Percentiles rank a stretch among this genome's conserved stretches.
Evolutionary conservation across 208 protist species (phyloP).

Genomic region (Leptomonas seymouri): DNA sequence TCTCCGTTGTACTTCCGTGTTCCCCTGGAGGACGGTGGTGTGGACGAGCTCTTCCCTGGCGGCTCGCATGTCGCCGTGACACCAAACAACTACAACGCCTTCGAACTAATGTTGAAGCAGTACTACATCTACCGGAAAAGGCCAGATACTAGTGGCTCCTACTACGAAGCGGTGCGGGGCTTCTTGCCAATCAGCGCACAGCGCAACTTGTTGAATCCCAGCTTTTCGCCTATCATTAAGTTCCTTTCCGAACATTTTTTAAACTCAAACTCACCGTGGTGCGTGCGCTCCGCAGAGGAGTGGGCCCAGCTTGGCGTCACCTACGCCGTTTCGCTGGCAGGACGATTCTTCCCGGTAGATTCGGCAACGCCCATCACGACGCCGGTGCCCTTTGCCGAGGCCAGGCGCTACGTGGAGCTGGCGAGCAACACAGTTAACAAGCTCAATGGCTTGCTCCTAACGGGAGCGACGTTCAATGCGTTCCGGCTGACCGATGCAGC

Average conservation of each 20-base stretch:
- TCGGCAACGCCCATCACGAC: constrained; percentile 18
- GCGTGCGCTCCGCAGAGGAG: constrained; percentile 33
- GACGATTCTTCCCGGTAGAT: constrained; percentile 44
- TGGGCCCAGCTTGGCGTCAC: constrained; percentile 53
- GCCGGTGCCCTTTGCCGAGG: constrained; percentile 38
- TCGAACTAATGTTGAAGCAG: constrained; percentile 37
- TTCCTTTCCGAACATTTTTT: constrained; percentile 54
- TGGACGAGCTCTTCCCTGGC: constrained; percentile 64
- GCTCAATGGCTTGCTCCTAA: constrained; percentile 31
- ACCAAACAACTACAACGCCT: constrained; percentile 53
- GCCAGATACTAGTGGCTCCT: constrained; percentile 24
- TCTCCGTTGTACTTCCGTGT: constrained; percentile 53
- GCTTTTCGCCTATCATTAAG: constrained; percentile 43
- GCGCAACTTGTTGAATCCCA: constrained; percentile 36
- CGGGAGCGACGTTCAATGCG: constrained; percentile 24
- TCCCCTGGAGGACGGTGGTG: constrained; percentile 46
- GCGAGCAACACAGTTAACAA: constrained; percentile 32
- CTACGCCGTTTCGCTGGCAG: constrained; percentile 57
- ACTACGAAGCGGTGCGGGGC: constrained; percentile 25
- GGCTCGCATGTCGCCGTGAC: constrained; percentile 52
- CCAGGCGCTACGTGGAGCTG: constrained; percentile 33
- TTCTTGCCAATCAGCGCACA: constrained; percentile 42
- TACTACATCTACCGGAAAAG: constrained; percentile 27
- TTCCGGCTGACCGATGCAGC: constrained; percentile 8
- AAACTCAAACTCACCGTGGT: constrained; percentile 45